A percentile compares a stretch with the other conserved stretches of the same genome.
Conservation (phyloP, 2,329 filamentous ascomycete genomes). For the Boeremia lycopersici region DNA sequence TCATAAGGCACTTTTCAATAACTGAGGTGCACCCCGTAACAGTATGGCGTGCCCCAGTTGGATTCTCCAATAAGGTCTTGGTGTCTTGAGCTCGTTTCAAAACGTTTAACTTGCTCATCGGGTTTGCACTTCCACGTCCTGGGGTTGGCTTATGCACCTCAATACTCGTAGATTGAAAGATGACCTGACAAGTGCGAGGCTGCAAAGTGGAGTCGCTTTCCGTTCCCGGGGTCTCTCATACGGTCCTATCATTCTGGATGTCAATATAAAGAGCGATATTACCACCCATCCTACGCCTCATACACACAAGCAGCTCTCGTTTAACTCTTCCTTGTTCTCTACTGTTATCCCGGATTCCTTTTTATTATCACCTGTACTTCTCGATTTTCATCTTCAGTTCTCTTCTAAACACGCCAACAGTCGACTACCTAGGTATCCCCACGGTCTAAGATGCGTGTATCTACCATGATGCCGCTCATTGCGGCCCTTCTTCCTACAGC, state of each 20-base stretch:
- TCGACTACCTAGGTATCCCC: background rate
- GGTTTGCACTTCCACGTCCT: background rate
- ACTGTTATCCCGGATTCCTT: background rate
- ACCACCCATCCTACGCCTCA: background rate
- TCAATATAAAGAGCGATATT: background rate
- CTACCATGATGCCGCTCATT: constrained; percentile 17
- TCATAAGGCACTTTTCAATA: background rate
- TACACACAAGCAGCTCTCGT: background rate
- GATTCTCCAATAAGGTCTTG: background rate
- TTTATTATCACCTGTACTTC: background rate
- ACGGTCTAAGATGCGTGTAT: constrained; percentile 15
- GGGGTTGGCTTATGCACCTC: constrained; percentile 1
- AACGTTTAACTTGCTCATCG: constrained; percentile 11
- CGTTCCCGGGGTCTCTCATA: background rate
- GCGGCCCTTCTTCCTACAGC: constrained; percentile 7
- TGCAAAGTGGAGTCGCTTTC: constrained; percentile 6
- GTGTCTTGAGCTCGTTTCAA: constrained; percentile 7
- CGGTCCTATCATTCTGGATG: background rate
- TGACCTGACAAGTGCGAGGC: background rate
- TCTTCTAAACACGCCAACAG: background rate
- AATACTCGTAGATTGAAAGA: constrained; percentile 8
- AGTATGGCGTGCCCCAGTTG: background rate
- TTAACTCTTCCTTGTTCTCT: background rate
- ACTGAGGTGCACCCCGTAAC: background rate
- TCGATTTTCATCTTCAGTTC: background rate